Base-by-base conservation (phyloP, 2,329 filamentous ascomycete species). In the Xylariaceae sp. region DNA sequence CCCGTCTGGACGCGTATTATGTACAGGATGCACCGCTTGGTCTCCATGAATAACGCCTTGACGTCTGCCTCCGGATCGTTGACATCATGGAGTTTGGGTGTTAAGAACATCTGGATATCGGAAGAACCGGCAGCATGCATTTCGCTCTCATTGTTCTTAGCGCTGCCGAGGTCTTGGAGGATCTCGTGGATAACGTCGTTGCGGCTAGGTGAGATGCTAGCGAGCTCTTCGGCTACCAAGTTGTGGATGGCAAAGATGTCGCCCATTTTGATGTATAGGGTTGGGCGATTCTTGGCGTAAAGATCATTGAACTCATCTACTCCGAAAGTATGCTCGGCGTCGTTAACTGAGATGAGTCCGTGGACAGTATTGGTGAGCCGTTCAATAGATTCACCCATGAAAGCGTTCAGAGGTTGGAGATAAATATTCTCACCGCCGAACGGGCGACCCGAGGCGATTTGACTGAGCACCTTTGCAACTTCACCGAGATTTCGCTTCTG, bases 221-320 rank as follows among this genome's bases (percentile, higher is more conserved):
- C 75, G 43, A 96, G 81, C 60, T 97, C 90, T 19, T 85, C 78
- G 3, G 89, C 85, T 47, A 97, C 81, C 18, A 97, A 78, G 56
- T 86, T 90, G 71, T 99, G 95, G 51, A 99, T 92, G 43, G 92
- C 89, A 67, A 99, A 97, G 49, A 99, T 91, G 67, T 99, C 94
- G 14, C 88, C 82, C 82, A 99, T 92, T 73, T 99, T 99, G 75
- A 99, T 96, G 74, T 97, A 99, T n/a, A 99, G 77, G 0, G 92
- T 97, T 6, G 94, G 94, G 70, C 96, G 96, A 56, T 90, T 94
- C 68, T 95, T 91, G 49, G 92, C 89, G 66, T 97, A 97, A 6
- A 99, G 79, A 64, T 99, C 94, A 66, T 96, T 97, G 80, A 94
- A 99, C 67, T 97, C 94, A 66, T 99, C 94, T 66, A 99, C 96